Evolutionary conservation across 345 rosid species (phyloP), one percentile per base, ranked within the genome.

Genomic region (Abelmoschus esculentus): DNA sequence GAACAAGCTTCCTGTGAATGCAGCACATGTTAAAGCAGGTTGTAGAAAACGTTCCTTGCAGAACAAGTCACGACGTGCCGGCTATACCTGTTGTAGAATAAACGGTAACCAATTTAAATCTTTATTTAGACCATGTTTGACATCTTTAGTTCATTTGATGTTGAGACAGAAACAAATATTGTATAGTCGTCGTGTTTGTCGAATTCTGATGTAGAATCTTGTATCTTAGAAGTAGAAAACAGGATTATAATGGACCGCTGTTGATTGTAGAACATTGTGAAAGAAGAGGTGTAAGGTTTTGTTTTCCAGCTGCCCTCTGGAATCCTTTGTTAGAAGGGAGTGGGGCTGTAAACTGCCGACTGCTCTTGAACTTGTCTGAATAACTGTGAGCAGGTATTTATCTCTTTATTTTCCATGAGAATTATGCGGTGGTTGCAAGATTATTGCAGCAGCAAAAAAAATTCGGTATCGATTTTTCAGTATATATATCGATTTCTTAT

Each of bases 1-100:
- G 93, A 59, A 91, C 92, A 60, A 87, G 97, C 80, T 95, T 91
- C 90, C 78, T 91, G 80, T 93, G 88, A 93, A 38, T 32, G 66
- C 67, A 46, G 61, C 46, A 54, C 63, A 40, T 26, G 7, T n/a
- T 3, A 42, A 60, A 28, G 64, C 31, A 9, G 65, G 31, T 52
- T 18, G 18, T 53, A 11, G 9, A 38, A 60, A 59, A 10, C 6
- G 15, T 9, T 34, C 3, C 8, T 28, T 28, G 18, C 15, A 5
- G 10, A 56, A 7, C 61, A 15, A 14, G 32, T 53, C 42, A 22
- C 42, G 55, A 22, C 19, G 40, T 22, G 56, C 26, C 40, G 38
- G 56, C 56, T 13, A 66, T 66, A 42, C 55, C 19, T 44, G 53
- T 54, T 32, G 19, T 5, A 7, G 38, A 18, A 29, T 49, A 42